These are phyloP conservation scores for Populus euphratica DNA, from an alignment of 345 rosid species.

Conservation along the genomic window DNA sequence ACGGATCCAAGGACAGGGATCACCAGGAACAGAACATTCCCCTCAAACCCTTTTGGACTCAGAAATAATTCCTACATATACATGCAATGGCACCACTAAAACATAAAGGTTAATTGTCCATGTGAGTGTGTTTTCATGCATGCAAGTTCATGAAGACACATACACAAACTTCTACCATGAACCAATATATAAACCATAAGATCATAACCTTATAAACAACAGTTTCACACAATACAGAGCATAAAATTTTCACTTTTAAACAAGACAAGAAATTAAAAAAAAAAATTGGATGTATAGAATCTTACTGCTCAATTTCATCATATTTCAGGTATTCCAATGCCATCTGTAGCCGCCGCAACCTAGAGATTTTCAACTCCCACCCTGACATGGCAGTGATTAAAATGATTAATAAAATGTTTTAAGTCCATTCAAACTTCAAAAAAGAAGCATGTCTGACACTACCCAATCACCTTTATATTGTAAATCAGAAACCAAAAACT, in stretches of 20 bases:
- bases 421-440: not conserved
- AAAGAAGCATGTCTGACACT: slow-evolving; percentile 2
- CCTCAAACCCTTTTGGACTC: not conserved
- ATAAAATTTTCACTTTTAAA: not conserved
- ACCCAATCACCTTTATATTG: not conserved
- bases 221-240: not conserved
- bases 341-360: slow-evolving; percentile 73
- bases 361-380: slow-evolving; percentile 78
- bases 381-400: slow-evolving; percentile 50
- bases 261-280: not conserved
- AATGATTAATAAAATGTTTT: slow-evolving; percentile 20
- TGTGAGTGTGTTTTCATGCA: not conserved
- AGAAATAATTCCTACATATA: no score
- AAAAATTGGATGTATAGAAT: slow-evolving; percentile 10
- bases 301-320: slow-evolving; percentile 85
- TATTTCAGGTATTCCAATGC: slow-evolving; percentile 78
- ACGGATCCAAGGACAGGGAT: not conserved
- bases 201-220: not conserved
- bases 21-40: not conserved
- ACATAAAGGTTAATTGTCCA: not conserved
- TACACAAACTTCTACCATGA: not conserved
- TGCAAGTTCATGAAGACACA: not conserved
- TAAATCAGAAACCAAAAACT: not conserved
- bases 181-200: not conserved
- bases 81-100: not conserved